A percentile compares a stretch with the other conserved stretches of the same genome.
Evolutionary conservation across 306 rosid species (phyloP).

Genomic region (Vigna unguiculata): DNA sequence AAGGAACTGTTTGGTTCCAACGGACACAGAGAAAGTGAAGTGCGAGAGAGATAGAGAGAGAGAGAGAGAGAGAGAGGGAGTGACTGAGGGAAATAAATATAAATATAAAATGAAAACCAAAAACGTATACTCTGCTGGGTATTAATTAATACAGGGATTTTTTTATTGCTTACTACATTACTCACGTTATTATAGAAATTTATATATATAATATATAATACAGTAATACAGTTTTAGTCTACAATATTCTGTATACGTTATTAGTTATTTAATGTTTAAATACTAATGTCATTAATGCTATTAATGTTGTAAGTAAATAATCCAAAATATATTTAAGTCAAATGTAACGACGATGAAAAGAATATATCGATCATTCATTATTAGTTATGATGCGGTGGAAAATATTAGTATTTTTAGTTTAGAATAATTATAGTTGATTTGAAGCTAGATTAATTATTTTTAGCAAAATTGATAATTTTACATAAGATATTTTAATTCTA

Average conservation of each 20-base stretch:
- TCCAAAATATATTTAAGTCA: not conserved
- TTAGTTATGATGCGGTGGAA: not conserved
- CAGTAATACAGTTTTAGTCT: no score
- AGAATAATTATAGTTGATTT: not conserved
- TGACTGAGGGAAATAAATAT: not conserved
- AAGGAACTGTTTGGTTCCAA: conserved; percentile 68
- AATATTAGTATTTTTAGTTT: not conserved
- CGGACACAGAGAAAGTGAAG: conserved; percentile 60
- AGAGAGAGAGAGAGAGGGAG: conserved; percentile 33
- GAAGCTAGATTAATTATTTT: not conserved
- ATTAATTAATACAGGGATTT: not conserved
- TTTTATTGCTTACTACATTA: conserved; percentile 15
- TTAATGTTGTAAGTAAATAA: no score
- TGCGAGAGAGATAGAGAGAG: conserved; percentile 40
- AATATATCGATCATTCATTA: not conserved
- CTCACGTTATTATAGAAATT: not conserved
- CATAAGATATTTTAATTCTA: no score
- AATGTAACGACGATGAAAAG: not conserved
- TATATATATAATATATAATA: not conserved
- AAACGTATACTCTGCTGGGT: not conserved
- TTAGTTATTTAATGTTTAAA: no score
- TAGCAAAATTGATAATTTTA: not conserved
- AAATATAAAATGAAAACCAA: not conserved
- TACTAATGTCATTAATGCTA: no score
- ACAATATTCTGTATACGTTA: no score